Base-by-base conservation (phyloP, 2,329 filamentous ascomycete genomes). In the Exophiala bonariae region DNA sequence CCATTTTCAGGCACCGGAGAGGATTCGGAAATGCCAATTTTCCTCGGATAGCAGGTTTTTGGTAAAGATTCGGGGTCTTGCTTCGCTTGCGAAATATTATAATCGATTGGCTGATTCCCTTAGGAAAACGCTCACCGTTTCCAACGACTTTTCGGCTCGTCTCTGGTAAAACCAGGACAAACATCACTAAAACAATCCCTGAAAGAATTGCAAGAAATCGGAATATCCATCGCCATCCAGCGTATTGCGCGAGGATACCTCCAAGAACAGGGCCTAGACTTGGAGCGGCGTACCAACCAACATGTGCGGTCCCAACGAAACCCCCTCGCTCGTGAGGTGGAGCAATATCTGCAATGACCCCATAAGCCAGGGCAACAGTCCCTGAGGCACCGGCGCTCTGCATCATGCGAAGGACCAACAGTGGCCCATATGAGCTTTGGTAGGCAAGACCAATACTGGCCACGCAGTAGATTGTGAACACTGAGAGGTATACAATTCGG, bases 321-420 rank as follows among this genome's bases (percentile, higher is more conserved):
- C 77, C 79, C 2, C 87, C 88, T 57, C 88, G 73, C 63, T 92
- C 85, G 0, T 79, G 76, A 36, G 78, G 82, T 0, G 84, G 81
- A 0, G 83, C 77, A 4, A 90, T 76, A 58, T 93, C 88, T 1
- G 85, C 83, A 11, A 91, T 79, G 2, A 89, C 81, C 2, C 82
- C 87, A 51, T 79, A 85, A 0, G 80, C 81, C 1, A 93, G 71
- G 0, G 87, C 83, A n/a, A 89, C 73, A 0, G 85, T 86, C 0
- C 82, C 82, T 57, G 81, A 84, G 61, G 80, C 85, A 1, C 85
- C 83, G 0, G 74, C 73, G 23, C 61, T 63, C 47, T 70, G 67
- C 5, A 70, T 16, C 40, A 63, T 67, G n/a, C 68, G 60, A 5
- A 71, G 54, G 0, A 67, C 57, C 35, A 71, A 57, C 5, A 71